Percentiles rank a stretch among this genome's conserved stretches.
Conservation (phyloP, 805 yeast species). For the Ogataea naganishii region DNA sequence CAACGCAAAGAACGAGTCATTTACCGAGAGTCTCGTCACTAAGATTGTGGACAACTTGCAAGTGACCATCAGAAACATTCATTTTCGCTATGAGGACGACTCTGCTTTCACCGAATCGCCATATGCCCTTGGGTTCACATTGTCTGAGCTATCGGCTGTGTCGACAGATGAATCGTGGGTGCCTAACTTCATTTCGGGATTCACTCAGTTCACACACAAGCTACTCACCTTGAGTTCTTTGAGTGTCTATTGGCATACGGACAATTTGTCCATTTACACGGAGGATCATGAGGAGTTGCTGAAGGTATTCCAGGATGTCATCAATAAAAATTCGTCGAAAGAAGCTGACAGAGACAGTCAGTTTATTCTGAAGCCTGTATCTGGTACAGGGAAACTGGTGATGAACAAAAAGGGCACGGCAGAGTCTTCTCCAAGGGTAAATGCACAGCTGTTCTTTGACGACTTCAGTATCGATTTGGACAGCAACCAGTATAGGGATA, state of each 20-base stretch:
- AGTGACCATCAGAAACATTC: slow-evolving; percentile 84
- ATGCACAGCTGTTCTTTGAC: slow-evolving; percentile 70
- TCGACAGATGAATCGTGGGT: slow-evolving; percentile 82
- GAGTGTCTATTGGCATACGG: slow-evolving; percentile 80
- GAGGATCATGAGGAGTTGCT: slow-evolving; percentile 43
- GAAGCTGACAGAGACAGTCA: slow-evolving; percentile 29
- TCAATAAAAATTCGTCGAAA: slow-evolving; percentile 22
- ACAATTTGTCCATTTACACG: slow-evolving; percentile 36
- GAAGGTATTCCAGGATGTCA: slow-evolving; percentile 35
- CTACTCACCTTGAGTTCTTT: slow-evolving; percentile 66
- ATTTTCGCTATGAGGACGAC: slow-evolving; percentile 83
- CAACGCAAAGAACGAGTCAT: slow-evolving; percentile 58
- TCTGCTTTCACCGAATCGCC: slow-evolving; percentile 64
- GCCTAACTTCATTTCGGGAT: slow-evolving; percentile 73
- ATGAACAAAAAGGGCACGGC: slow-evolving; percentile 75
- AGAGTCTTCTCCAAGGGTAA: slow-evolving; percentile 56
- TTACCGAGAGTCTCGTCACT: slow-evolving; percentile 78
- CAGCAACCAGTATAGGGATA: slow-evolving; percentile 74
- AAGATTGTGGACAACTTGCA: slow-evolving; percentile 92
- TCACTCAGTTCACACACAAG: slow-evolving; percentile 63
- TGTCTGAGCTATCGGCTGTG: slow-evolving; percentile 83
- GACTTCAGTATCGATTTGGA: slow-evolving; percentile 85
- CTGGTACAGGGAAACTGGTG: slow-evolving; percentile 78
- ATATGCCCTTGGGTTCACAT: slow-evolving; percentile 73
- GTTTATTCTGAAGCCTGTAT: slow-evolving; percentile 74